Evolutionary conservation across 148 eudicot genomes (phyloP).

Genomic region (Chenopodium suecicum): DNA sequence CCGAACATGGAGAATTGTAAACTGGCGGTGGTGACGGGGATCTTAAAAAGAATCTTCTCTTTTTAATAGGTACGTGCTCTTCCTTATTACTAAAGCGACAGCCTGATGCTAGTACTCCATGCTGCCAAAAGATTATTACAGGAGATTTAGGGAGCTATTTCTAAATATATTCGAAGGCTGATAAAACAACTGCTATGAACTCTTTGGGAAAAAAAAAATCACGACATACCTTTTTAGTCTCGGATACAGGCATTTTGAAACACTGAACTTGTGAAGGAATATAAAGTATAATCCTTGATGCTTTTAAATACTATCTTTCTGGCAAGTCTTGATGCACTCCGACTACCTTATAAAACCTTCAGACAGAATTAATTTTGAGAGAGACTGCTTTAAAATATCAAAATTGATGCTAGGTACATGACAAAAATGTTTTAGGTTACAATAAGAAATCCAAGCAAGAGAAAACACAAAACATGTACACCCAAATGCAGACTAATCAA

Average conservation of each 20-base stretch:
- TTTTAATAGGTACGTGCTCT: constrained; percentile 48
- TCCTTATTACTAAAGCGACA: constrained; percentile 34
- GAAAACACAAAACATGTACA: neutral
- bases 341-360: constrained; percentile 30
- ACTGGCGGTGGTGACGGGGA: constrained; percentile 35
- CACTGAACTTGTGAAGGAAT: constrained; percentile 7
- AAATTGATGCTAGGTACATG: neutral
- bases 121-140: constrained; percentile 30
- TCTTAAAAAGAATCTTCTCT: constrained; percentile 41
- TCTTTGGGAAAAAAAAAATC: neutral
- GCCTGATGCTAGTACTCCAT: constrained; percentile 23
- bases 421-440: neutral
- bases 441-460: neutral
- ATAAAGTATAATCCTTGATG: constrained; percentile 1
- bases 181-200: neutral
- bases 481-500: neutral
- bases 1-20: constrained; percentile 10
- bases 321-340: constrained; percentile 33
- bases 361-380: constrained; percentile 21
- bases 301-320: constrained; percentile 12
- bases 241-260: constrained; percentile 27
- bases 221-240: constrained; percentile 33
- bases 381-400: neutral
- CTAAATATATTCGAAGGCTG: neutral
- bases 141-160: neutral